These are phyloP conservation scores for Cokeromyces recurvatus DNA, from an alignment of 371 early-diverging fungal species.

Conservation along the genomic window DNA sequence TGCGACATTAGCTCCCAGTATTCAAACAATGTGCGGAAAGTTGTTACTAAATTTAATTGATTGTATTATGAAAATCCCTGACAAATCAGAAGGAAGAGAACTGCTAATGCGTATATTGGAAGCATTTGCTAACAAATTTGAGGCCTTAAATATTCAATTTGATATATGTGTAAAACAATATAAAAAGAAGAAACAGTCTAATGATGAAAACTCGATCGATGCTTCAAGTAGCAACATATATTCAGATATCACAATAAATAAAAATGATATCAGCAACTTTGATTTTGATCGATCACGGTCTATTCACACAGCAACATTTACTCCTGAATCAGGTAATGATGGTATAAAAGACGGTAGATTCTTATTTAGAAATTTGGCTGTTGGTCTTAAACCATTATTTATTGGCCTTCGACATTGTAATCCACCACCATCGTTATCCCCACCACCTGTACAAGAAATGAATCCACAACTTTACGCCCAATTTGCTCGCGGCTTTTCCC, in stretches of 20 bases:
- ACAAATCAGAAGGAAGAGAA: slow-evolving; percentile 61
- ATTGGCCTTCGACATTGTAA: slow-evolving; percentile 72
- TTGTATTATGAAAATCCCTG: slow-evolving; percentile 69
- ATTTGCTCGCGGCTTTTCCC: slow-evolving; percentile 62
- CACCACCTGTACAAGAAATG: slow-evolving; percentile 34
- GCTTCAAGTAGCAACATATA: too few species aligned
- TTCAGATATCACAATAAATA: slow-evolving; percentile 6
- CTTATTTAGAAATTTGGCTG: slow-evolving; percentile 81
- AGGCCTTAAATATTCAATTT: slow-evolving; percentile 64
- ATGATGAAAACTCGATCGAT: neutral
- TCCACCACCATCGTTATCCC: slow-evolving; percentile 57
- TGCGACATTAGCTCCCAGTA: slow-evolving; percentile 76
- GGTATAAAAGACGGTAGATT: slow-evolving; percentile 75
- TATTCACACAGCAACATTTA: slow-evolving; percentile 62
- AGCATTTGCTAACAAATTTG: slow-evolving; percentile 76
- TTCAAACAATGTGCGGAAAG: slow-evolving; percentile 96
- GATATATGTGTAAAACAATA: slow-evolving; percentile 50
- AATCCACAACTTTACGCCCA: slow-evolving; percentile 32
- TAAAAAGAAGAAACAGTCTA: slow-evolving; percentile 28
- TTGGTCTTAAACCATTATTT: slow-evolving; percentile 81
- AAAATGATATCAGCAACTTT: slow-evolving; percentile 32
- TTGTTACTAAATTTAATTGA: slow-evolving; percentile 90
- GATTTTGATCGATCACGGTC: slow-evolving; percentile 82
- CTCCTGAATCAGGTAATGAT: slow-evolving; percentile 65
- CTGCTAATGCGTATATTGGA: slow-evolving; percentile 84